Conservation (phyloP, 805 yeast species). For the Nakazawaea siamensis region DNA sequence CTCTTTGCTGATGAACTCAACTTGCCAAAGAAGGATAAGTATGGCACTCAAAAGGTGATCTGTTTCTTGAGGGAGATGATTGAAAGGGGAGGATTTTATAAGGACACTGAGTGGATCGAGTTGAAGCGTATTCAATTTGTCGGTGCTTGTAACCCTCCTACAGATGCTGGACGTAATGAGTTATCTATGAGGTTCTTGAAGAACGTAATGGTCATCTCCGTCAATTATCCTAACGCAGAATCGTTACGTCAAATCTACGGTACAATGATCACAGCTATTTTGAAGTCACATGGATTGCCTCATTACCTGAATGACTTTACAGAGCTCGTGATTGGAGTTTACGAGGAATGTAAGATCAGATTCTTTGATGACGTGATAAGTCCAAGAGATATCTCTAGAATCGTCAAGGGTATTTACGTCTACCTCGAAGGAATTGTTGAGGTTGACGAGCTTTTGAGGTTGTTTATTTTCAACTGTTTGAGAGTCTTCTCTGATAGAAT, state of each 20-base stretch:
- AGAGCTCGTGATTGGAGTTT: conserved; percentile 59
- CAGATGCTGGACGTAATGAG: conserved; percentile 63
- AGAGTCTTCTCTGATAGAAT: conserved; percentile 74
- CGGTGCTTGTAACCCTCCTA: conserved; percentile 93
- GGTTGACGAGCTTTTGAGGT: conserved; percentile 40
- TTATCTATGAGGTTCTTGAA: conserved; percentile 58
- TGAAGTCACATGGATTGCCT: conserved; percentile 53
- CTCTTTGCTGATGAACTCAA: conserved; percentile 91
- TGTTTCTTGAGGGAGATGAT: conserved; percentile 68
- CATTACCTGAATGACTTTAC: conserved; percentile 48
- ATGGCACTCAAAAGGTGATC: conserved; percentile 67
- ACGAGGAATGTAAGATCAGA: conserved; percentile 29
- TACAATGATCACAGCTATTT: conserved; percentile 44
- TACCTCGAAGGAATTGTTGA: conserved; percentile 21
- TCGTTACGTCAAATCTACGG: conserved; percentile 65
- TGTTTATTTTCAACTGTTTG: conserved; percentile 79
- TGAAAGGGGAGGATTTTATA: conserved; percentile 76
- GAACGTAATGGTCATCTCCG: conserved; percentile 56
- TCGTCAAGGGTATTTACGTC: conserved; percentile 68
- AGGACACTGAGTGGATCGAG: conserved; percentile 55
- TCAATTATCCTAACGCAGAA: conserved; percentile 64
- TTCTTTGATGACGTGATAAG: conserved; percentile 49
- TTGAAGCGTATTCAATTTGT: conserved; percentile 66
- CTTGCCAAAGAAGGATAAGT: conserved; percentile 63
- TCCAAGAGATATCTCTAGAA: conserved; percentile 87